Base-by-base conservation (phyloP, 257 asterid species). In the Solanum clarkiae region DNA sequence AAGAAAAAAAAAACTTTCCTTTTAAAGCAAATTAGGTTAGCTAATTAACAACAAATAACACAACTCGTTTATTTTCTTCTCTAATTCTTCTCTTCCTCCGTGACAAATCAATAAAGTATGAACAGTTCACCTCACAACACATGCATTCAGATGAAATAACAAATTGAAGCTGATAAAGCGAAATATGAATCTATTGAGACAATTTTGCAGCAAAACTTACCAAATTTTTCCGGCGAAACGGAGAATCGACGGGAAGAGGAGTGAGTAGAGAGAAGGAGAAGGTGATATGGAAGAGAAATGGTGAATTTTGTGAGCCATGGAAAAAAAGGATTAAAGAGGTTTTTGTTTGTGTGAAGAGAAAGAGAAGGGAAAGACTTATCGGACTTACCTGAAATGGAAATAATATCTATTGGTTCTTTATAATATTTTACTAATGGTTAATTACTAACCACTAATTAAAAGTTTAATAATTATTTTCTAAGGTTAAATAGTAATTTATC, bases 371-470 rank as follows among this genome's bases (percentile, higher is more conserved):
- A 40, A 84, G 51, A 74, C 54, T 87, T 85, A 86, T 68, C 83
- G 87, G 84, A 88, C 85, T 90, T 86, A 1, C 89, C 84, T 71
- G 66, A 90, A 86, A 86, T 85, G 90, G 91, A 83, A 90, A 49
- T 70, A 42, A 24, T 47, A 22, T 62, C 20, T 59, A 82, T 82
- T 62, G 79, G 83, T 54, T 16, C 68, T 14, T 40, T 80, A 26
- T 1, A 42, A 62, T 45, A 62, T 22, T 60, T 60, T 45, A 82
- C 3, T 63, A 1, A 11, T 68, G 32, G 0, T 22, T 49, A 44
- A 60, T 60, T 16, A 44, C 11, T 8, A 88, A 75, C 81, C 82
- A 60, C 87, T 86, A 12, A 77, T 86, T 70, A 84, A 20, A 20
- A 44, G 13, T 10, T 63, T 80, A n/a, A n/a, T 80, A 53, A 6